Evolutionary conservation across 805 yeast species (phyloP).

Genomic region (Cyberlindnera amylophila): DNA sequence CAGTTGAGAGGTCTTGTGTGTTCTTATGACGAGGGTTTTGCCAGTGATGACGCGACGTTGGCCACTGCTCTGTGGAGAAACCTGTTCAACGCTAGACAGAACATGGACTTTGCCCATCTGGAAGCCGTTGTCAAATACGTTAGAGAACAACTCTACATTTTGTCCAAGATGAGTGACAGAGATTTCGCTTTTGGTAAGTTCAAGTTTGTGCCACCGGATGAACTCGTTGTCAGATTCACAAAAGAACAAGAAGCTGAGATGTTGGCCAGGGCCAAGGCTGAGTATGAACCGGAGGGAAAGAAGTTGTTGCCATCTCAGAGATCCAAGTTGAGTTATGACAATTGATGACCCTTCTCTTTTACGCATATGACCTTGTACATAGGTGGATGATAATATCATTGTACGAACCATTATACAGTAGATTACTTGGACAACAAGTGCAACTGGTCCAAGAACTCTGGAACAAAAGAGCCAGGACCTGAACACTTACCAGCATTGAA

Average conservation of each 20-base stretch:
- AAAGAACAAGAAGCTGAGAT: constrained; percentile 57
- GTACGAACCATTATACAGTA: no score
- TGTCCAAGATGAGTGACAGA: constrained; percentile 81
- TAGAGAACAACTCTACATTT: constrained; percentile 83
- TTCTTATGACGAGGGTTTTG: constrained; percentile 89
- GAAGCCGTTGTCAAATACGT: constrained; percentile 90
- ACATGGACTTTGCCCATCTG: constrained; percentile 75
- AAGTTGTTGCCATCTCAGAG: constrained; percentile 58
- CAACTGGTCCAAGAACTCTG: constrained; percentile 4
- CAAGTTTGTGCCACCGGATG: constrained; percentile 77
- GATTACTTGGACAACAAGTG: neutral
- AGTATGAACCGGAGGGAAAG: constrained; percentile 38
- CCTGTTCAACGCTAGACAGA: constrained; percentile 78
- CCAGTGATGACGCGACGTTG: constrained; percentile 70
- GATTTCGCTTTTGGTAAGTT: constrained; percentile 92
- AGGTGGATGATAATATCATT: neutral
- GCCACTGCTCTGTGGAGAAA: constrained; percentile 89
- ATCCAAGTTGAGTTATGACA: constrained; percentile 34
- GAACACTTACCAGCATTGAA: neutral
- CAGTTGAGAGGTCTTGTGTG: constrained; percentile 87
- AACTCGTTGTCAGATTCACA: constrained; percentile 69
- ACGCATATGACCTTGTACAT: no score
- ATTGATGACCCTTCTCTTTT: no score
- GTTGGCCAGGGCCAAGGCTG: constrained; percentile 45
- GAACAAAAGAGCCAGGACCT: constrained; percentile 10